Base-by-base conservation (phyloP, 306 rosid genomes). In the Prosopis cineraria region DNA sequence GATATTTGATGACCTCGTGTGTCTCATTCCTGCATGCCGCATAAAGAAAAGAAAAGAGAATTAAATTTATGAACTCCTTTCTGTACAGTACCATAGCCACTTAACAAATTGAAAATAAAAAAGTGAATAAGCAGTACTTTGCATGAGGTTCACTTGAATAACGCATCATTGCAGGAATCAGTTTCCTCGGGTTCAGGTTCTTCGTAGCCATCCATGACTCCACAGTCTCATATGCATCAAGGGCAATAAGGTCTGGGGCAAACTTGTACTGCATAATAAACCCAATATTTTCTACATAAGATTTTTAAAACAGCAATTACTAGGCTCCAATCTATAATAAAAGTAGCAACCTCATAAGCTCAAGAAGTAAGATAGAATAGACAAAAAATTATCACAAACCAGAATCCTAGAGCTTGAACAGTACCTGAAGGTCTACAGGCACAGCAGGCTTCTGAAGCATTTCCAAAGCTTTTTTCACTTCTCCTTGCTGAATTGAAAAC, bases 131-230 rank as follows among this genome's bases (percentile, higher is more conserved):
- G 81, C 36, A 74, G 85, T 89, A 92, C 98, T 91, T 95, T 69
- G 98, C 98, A 89, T 93, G 98, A 50, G 98, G 98, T 88, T 95
- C 98, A 77, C 97, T 91, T 58, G 98, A 95, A 82, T 95, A 95
- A 53, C 98, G 97, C 98, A 95, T 95, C 98, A 95, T 95, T 79
- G 98, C 98, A 65, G 98, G 98, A 91, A 95, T 89, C 75, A 95
- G 86, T 85, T 95, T 95, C 89, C 98, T 88, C 11, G 98, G 98
- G 82, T 92, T 92, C 77, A 95, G 88, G 84, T 92, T 92, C 76
- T 83, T 92, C 25, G 97, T 92, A 64, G 92, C 70, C 97, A 91
- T 91, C 98, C 98, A 95, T 43, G 98, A 92, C 81, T 92, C 98
- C 76, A 95, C 98, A 74, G 98, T 93, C 84, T 95, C 98, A 79